Percentiles rank a stretch among this genome's conserved stretches.
Evolutionary conservation across 148 eudicot species (phyloP).

Genomic region (Vaccinium darrowii): DNA sequence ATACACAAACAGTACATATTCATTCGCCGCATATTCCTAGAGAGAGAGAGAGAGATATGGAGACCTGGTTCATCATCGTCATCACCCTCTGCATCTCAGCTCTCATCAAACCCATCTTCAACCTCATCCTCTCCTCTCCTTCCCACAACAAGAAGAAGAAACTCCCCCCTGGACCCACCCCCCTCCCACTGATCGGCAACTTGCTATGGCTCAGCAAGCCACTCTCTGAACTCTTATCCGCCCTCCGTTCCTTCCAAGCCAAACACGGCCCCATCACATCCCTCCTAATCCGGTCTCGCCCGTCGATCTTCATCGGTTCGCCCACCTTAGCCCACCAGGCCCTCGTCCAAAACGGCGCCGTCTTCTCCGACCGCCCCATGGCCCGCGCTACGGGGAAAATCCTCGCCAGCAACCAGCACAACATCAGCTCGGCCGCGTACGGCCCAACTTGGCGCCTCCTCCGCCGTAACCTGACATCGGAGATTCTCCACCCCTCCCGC

Average conservation of each 20-base stretch:
- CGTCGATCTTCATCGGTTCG: constrained; percentile 11
- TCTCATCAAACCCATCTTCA: constrained; percentile 30
- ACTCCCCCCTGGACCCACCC: constrained; percentile 57
- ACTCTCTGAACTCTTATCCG: constrained; percentile 36
- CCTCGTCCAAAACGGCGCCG: constrained; percentile 43
- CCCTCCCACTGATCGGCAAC: constrained; percentile 37
- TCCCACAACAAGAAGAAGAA: not conserved
- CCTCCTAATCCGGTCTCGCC: constrained; percentile 10
- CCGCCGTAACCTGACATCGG: constrained; percentile 57
- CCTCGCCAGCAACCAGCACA: constrained; percentile 17
- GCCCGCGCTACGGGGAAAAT: constrained; percentile 20
- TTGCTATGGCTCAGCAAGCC: constrained; percentile 38
- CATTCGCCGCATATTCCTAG: too few species aligned
- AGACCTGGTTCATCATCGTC: constrained; percentile 23
- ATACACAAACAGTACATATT: too few species aligned
- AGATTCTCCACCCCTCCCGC: constrained; percentile 55
- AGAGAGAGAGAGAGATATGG: constrained; percentile 8
- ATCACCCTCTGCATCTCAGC: constrained; percentile 38
- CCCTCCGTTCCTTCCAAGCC: constrained; percentile 28
- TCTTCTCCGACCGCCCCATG: constrained; percentile 31
- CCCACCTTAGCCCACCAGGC: constrained; percentile 21
- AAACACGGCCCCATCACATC: constrained; percentile 46
- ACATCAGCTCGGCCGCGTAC: constrained; percentile 7
- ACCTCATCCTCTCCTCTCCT: constrained; percentile 19
- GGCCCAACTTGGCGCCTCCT: constrained; percentile 64